phyloP scores from a whole-genome alignment of 73 alveolate species.

The Uronychia binucleata region DNA sequence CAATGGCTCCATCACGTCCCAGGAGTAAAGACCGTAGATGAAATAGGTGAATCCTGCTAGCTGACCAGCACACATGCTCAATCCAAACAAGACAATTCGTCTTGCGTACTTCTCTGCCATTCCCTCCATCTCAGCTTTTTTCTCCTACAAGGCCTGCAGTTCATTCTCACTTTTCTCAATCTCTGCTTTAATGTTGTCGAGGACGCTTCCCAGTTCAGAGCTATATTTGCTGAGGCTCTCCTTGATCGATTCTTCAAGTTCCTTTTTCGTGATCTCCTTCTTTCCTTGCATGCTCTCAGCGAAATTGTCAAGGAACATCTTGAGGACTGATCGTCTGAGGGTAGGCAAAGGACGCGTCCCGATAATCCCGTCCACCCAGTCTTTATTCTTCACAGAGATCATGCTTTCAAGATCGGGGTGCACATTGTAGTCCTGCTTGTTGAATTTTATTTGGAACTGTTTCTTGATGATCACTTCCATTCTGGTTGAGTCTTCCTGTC shows the following conservation, averaged over 20 bases:
- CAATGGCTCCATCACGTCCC: constrained; percentile 72
- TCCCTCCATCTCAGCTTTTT: not conserved
- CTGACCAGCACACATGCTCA: constrained; percentile 18
- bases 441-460: constrained; percentile 13
- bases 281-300: not conserved
- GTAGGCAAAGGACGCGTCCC: constrained; percentile 21
- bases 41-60: constrained; percentile 33
- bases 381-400: not conserved
- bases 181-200: constrained; percentile 11
- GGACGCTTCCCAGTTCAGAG: not conserved
- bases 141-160: not conserved
- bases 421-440: not conserved
- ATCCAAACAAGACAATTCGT: constrained; percentile 1
- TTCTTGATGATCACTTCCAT: constrained; percentile 3
- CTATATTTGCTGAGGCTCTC: constrained; percentile 2
- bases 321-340: constrained; percentile 24
- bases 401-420: constrained; percentile 37
- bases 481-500: not conserved
- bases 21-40: constrained; percentile 25
- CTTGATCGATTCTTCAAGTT: constrained; percentile 1
- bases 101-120: constrained; percentile 10
- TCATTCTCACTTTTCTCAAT: constrained; percentile 18
- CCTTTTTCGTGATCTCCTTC: not conserved
- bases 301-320: constrained; percentile 22
- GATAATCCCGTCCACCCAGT: not conserved